These are phyloP conservation scores for Cucurbita ficifolia DNA, from an alignment of 306 rosid species.

Conservation along the genomic window DNA sequence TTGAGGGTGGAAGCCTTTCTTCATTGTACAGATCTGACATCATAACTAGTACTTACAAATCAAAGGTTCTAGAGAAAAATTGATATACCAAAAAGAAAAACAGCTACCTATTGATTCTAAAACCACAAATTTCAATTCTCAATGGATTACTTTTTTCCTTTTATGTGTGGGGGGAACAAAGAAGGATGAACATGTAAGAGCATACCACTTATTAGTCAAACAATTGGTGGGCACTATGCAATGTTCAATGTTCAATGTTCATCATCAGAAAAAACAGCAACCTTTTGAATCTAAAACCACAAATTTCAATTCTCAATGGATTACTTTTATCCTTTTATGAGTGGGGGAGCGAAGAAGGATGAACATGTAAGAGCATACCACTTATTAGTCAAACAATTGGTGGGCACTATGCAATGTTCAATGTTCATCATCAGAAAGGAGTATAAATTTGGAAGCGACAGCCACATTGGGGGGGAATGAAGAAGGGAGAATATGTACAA, in stretches of 20 bases:
- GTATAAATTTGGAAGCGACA: not conserved
- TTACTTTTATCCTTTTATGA: not conserved
- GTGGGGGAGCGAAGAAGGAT: not conserved
- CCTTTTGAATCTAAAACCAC: not conserved
- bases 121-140: not conserved
- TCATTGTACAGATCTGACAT: conserved; percentile 28
- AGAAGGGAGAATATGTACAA: not conserved
- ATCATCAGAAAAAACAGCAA: not conserved
- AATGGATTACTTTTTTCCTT: not conserved
- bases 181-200: not conserved
- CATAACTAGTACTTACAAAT: not conserved
- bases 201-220: not conserved
- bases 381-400: not conserved
- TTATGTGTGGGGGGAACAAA: not conserved
- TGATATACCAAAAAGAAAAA: not conserved
- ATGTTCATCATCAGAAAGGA: not conserved
- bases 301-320: not conserved
- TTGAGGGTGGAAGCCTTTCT: conserved; percentile 89
- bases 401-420: not conserved
- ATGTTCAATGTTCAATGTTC: not conserved
- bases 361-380: not conserved
- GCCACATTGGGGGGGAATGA: not conserved
- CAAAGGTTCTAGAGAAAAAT: not conserved
- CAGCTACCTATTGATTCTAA: not conserved
- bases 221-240: not conserved